phyloP scores from a whole-genome alignment of 306 rosid genomes.

The Rosa rugosa region DNA sequence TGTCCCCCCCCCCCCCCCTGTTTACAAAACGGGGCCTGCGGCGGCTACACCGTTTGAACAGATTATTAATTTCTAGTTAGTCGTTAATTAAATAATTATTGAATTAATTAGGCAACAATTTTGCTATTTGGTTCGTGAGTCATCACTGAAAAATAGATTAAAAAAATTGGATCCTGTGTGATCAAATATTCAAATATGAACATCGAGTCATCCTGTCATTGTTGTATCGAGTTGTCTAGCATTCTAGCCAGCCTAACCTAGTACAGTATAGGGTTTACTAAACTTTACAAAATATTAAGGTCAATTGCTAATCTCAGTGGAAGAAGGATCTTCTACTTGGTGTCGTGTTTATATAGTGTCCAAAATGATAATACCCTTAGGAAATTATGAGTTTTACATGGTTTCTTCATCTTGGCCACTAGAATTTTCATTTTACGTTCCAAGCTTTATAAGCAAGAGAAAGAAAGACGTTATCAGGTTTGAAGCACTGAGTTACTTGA shows the following conservation, averaged over 20 bases:
- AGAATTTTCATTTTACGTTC: no score
- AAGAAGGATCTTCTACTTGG: background rate
- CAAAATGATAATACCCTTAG: no score
- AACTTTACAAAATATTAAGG: background rate
- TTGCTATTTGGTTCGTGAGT: background rate
- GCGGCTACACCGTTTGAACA: background rate
- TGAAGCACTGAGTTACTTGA: no score
- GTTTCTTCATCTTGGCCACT: no score
- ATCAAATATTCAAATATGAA: background rate
- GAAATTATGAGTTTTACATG: no score
- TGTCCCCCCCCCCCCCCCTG: background rate
- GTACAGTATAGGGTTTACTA: background rate
- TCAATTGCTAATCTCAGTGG: background rate
- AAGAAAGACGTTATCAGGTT: no score
- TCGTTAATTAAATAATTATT: background rate
- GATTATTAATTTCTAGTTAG: background rate
- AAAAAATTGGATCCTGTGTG: background rate
- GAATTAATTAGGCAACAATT: background rate
- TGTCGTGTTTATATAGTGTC: no score
- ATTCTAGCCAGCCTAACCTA: background rate
- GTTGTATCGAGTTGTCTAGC: background rate
- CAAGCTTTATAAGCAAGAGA: no score
- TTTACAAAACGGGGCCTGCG: background rate
- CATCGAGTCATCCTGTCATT: background rate
- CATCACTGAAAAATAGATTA: background rate